A percentile compares a stretch with the other conserved stretches of the same genome.
phyloP scores from a whole-genome alignment of 139 green algal species.

The Chlorella ohadii region DNA sequence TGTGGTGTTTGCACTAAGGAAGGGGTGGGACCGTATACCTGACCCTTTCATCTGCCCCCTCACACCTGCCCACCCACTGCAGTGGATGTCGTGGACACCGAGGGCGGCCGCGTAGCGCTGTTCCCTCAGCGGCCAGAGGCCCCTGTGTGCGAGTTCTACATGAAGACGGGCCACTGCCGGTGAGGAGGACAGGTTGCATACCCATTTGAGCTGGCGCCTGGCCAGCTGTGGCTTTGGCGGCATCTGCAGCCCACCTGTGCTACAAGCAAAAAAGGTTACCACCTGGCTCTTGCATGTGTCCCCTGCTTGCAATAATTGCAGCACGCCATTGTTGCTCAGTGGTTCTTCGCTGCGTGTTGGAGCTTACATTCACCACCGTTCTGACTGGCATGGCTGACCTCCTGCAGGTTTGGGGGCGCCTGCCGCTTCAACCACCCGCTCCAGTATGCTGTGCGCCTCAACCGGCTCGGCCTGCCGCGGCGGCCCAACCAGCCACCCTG shows the following conservation, averaged over 20 bases:
- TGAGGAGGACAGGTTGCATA: background rate
- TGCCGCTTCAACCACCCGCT: slow-evolving; percentile 94
- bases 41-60: too few species aligned
- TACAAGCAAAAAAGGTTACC: too few species aligned
- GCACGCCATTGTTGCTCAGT: too few species aligned
- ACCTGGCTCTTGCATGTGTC: too few species aligned
- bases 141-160: slow-evolving; percentile 88
- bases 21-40: too few species aligned
- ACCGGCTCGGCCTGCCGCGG: slow-evolving; percentile 71
- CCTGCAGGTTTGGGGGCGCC: slow-evolving; percentile 67
- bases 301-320: too few species aligned
- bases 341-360: too few species aligned
- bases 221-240: too few species aligned
- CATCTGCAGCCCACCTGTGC: too few species aligned
- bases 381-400: background rate
- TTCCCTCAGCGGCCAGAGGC: slow-evolving; percentile 76
- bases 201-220: too few species aligned
- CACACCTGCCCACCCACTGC: background rate
- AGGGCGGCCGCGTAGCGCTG: slow-evolving; percentile 22
- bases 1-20: too few species aligned
- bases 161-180: slow-evolving; percentile 89
- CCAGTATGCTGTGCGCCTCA: slow-evolving; percentile 69
- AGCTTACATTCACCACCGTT: too few species aligned
- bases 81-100: slow-evolving; percentile 29
- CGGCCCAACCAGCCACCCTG: slow-evolving; percentile 77